phyloP scores from a whole-genome alignment of 176 grass and related monocot species.

The Echinochloa phyllopogon region DNA sequence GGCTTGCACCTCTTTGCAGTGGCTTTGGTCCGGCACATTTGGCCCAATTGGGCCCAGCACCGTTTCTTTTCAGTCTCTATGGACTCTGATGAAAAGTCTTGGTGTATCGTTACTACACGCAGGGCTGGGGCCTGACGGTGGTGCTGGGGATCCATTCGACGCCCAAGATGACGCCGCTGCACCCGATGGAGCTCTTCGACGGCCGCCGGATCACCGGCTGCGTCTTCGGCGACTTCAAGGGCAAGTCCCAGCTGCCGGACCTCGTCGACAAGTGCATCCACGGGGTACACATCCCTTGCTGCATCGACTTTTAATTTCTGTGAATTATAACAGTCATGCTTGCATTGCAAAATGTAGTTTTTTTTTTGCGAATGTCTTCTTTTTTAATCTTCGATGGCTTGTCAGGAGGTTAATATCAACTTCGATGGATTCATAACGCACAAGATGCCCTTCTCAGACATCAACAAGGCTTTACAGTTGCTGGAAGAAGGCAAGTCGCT shows the following conservation, averaged over 20 bases:
- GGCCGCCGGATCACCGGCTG: conserved; percentile 70
- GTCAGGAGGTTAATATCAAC: conserved; percentile 72
- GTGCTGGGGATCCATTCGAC: conserved; percentile 77
- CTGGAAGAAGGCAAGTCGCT: conserved; percentile 79
- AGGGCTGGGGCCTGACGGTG: conserved; percentile 87
- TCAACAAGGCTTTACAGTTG: conserved; percentile 71
- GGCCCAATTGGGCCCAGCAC: too few relatives aligned
- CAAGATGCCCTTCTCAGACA: conserved; percentile 82
- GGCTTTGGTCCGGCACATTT: too few relatives aligned
- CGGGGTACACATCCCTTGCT: conserved; percentile 41
- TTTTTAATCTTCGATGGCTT: too few relatives aligned
- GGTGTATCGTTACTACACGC: too few relatives aligned
- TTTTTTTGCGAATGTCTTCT: too few relatives aligned
- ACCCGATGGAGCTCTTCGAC: conserved; percentile 92
- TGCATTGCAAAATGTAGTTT: too few relatives aligned
- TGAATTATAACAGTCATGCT: too few relatives aligned
- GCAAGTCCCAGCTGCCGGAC: conserved; percentile 76
- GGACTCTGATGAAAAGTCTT: too few relatives aligned
- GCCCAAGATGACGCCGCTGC: conserved; percentile 74
- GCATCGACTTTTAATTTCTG: too few relatives aligned
- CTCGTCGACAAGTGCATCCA: conserved; percentile 70
- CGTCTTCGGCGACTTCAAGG: conserved; percentile 81
- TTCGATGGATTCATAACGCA: conserved; percentile 91
- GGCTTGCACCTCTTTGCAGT: background rate
- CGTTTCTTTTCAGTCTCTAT: too few relatives aligned